Conservation (phyloP, 139 green algal species). For the Micromonas pusilla region DNA sequence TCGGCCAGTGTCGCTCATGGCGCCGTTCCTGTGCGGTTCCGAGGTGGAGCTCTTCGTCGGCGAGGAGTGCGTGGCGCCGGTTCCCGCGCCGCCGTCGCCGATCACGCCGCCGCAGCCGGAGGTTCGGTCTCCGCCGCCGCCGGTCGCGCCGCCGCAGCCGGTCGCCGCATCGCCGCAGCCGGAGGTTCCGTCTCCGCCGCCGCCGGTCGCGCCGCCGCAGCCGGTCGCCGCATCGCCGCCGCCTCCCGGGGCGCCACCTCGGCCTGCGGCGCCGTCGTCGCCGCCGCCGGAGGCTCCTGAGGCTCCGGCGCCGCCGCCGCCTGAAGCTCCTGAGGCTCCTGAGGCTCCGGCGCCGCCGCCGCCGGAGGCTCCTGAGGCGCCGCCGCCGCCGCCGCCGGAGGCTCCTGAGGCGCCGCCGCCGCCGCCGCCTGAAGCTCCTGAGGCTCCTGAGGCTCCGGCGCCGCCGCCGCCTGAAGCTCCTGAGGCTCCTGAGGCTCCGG, state of each 20-base stretch:
- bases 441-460: background rate
- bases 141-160: too few species aligned
- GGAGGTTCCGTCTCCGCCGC: background rate
- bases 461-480: background rate
- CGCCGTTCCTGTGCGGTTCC: background rate
- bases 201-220: too few species aligned
- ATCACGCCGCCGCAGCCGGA: background rate
- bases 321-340: too few species aligned
- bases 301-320: too few species aligned
- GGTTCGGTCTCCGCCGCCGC: background rate
- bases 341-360: too few species aligned
- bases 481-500: background rate
- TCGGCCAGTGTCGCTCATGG: background rate
- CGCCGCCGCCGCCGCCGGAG: background rate
- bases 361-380: too few species aligned
- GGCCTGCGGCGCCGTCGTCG: too few species aligned
- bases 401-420: too few species aligned
- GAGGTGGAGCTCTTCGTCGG: background rate
- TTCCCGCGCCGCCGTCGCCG: background rate
- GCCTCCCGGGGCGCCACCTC: too few species aligned
- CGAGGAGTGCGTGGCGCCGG: background rate
- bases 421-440: background rate
- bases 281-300: too few species aligned
- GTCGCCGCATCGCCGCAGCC: background rate
- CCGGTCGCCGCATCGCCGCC: background rate